A percentile compares a stretch with the other conserved stretches of the same genome.
These are phyloP conservation scores for Claviceps monticola DNA, from an alignment of 2,329 filamentous ascomycete species.

Conservation along the genomic window DNA sequence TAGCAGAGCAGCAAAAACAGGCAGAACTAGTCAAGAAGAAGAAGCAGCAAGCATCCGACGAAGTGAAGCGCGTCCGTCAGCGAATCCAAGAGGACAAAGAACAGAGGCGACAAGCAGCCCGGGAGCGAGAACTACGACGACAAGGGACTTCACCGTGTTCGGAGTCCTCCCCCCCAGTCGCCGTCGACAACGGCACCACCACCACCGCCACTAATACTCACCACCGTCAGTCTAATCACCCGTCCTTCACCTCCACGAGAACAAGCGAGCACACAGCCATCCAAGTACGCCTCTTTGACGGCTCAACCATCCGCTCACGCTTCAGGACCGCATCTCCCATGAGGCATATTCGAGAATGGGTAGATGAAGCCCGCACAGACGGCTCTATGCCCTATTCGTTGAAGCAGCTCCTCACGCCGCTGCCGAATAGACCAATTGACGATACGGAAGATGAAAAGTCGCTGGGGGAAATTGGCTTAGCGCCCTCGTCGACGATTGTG, in stretches of 20 bases:
- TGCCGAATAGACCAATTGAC: slow-evolving; percentile 61
- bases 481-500: slow-evolving; percentile 70
- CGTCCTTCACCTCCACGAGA: slow-evolving; percentile 17
- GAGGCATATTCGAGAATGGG: slow-evolving; percentile 59
- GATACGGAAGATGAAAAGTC: slow-evolving; percentile 58
- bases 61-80: slow-evolving; percentile 57
- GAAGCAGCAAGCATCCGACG: slow-evolving; percentile 51
- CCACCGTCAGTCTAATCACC: slow-evolving; percentile 12
- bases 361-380: slow-evolving; percentile 49
- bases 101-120: slow-evolving; percentile 45
- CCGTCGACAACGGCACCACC: neutral
- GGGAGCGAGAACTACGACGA: slow-evolving; percentile 31
- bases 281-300: slow-evolving; percentile 74
- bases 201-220: neutral
- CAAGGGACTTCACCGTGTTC: slow-evolving; percentile 15
- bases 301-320: slow-evolving; percentile 58
- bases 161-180: slow-evolving; percentile 16
- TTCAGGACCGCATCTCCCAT: slow-evolving; percentile 56
- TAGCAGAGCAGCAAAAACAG: slow-evolving; percentile 32
- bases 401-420: slow-evolving; percentile 67
- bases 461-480: slow-evolving; percentile 56
- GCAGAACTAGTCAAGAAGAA: slow-evolving; percentile 45
- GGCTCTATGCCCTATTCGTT: slow-evolving; percentile 61
- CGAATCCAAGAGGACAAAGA: slow-evolving; percentile 66
- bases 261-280: slow-evolving; percentile 34